Evolutionary conservation across 2,329 filamentous ascomycete genomes (phyloP).

Genomic region (Furcasterigmium furcatum): DNA sequence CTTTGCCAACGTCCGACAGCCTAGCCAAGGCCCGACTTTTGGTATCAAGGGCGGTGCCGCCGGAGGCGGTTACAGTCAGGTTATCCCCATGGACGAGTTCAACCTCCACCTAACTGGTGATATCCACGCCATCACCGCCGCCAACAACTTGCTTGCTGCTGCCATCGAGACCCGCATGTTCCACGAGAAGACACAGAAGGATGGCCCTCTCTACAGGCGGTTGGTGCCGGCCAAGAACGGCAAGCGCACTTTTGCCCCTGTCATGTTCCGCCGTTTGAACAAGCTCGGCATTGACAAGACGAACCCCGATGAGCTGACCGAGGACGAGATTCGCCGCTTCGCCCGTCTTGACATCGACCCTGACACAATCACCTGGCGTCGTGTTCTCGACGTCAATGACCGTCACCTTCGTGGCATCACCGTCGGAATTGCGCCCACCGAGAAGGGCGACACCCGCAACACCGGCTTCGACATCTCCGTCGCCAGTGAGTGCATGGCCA

Average conservation of each 20-base stretch:
- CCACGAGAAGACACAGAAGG: conserved; percentile 94
- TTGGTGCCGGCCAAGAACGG: conserved; percentile 89
- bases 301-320: conserved; percentile 83
- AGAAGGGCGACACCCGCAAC: conserved; percentile 83
- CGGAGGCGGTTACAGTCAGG: conserved; percentile 96
- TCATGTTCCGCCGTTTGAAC: conserved; percentile 91
- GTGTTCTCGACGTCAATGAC: conserved; percentile 96
- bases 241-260: conserved; percentile 77
- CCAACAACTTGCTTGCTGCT: conserved; percentile 94
- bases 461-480: conserved; percentile 98
- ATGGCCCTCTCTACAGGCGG: conserved; percentile 80
- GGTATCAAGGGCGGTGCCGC: conserved; percentile 98
- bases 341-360: conserved; percentile 96
- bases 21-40: conserved; percentile 95
- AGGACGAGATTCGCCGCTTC: conserved; percentile 84
- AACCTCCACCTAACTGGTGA: conserved; percentile 97
- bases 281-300: conserved; percentile 97
- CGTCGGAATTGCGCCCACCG: conserved; percentile 82
- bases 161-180: conserved; percentile 98
- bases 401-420: conserved; percentile 88
- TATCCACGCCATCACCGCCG: conserved; percentile 94
- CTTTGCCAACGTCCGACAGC: conserved; percentile 96
- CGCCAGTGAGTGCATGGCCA: conserved; percentile 97
- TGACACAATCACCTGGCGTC: conserved; percentile 94
- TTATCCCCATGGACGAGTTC: conserved; percentile 99